Evolutionary conservation across 1,139 yeast genomes (phyloP), one percentile per base, ranked within the genome.

Genomic region (Taiozyma sp.): DNA sequence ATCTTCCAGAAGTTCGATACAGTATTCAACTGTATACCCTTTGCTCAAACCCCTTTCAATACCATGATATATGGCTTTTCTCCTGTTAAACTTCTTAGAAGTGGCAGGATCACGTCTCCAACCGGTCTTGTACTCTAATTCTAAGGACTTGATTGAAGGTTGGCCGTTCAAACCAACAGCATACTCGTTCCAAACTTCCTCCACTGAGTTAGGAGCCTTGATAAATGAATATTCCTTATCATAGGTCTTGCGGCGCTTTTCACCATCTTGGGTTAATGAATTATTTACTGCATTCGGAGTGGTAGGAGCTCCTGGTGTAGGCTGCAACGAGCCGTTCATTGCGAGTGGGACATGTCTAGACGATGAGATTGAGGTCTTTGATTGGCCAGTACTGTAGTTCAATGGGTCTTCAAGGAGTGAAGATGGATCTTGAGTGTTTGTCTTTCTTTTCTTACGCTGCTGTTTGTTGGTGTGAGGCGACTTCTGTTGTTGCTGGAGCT

Each of bases 71-170:
- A 72, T 61, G 7, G 69, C 70, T 50, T 69, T 70, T 45, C 76
- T 64, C 52, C 75, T 62, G 43, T 70, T 67, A 56, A 67, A 72
- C 51, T 71, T 66, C 56, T 71, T 72, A 43, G 70, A 68, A 5
- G 69, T 67, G 1, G 74, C 74, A 9, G 74, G 69, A 45, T 70
- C 74, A 16, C 71, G 60, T 57, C 76, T 65, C 76, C 76, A 72
- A 2, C 70, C 65, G 1, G 74, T 67, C 48, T 68, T 70, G 53
- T 69, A 72, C 49, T 66, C 63, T 6, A 58, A 46, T 53, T 72
- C 75, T 63, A 72, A 59, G 13, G 70, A 66, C 50, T 66, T 65
- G 28, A 72, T 66, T 4, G 75, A 69, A 1, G 74, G 74, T 51
- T 70, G 72, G 0, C 67, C 70, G 46, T 69, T 62, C 8, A 67